phyloP scores from a whole-genome alignment of 176 grass and related monocot genomes.

The Typha latifolia region DNA sequence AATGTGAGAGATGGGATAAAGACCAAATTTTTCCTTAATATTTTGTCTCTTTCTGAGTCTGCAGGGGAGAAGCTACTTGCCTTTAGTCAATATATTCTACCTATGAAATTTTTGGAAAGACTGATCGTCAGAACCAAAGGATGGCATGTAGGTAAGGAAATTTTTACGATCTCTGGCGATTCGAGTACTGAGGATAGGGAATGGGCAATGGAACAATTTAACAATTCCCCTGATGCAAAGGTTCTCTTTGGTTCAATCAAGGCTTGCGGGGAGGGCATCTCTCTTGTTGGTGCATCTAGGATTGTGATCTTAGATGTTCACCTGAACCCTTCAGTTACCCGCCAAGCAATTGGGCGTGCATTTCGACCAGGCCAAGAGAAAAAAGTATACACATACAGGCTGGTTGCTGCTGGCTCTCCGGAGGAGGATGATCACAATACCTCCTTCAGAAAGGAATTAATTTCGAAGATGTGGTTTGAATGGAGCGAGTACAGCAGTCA shows the following conservation, averaged over 20 bases:
- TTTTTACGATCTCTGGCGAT: conserved; percentile 79
- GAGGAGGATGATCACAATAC: conserved; percentile 52
- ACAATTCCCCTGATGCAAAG: conserved; percentile 72
- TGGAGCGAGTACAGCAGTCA: conserved; percentile 62
- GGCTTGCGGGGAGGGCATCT: conserved; percentile 97
- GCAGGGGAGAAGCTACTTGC: conserved; percentile 77
- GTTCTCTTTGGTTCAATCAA: conserved; percentile 91
- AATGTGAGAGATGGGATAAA: conserved; percentile 68
- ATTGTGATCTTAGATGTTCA: conserved; percentile 84
- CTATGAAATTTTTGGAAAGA: conserved; percentile 86
- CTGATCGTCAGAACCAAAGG: conserved; percentile 65
- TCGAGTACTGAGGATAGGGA: conserved; percentile 69
- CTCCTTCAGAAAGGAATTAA: conserved; percentile 77
- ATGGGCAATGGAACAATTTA: conserved; percentile 60
- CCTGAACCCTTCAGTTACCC: conserved; percentile 92
- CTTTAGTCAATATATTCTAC: conserved; percentile 82
- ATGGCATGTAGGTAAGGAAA: conserved; percentile 81
- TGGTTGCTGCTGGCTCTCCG: conserved; percentile 65
- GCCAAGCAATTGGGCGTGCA: conserved; percentile 83
- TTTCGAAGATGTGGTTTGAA: conserved; percentile 91
- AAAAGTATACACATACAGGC: conserved; percentile 80
- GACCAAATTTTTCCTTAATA: conserved; percentile 74
- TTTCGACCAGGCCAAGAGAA: conserved; percentile 82
- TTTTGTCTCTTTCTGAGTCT: conserved; percentile 66
- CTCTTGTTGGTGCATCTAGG: conserved; percentile 78